Conservation (phyloP, 225 moss, liverwort and hornwort genomes). For the Bryoerythrophyllum caledonicum region DNA sequence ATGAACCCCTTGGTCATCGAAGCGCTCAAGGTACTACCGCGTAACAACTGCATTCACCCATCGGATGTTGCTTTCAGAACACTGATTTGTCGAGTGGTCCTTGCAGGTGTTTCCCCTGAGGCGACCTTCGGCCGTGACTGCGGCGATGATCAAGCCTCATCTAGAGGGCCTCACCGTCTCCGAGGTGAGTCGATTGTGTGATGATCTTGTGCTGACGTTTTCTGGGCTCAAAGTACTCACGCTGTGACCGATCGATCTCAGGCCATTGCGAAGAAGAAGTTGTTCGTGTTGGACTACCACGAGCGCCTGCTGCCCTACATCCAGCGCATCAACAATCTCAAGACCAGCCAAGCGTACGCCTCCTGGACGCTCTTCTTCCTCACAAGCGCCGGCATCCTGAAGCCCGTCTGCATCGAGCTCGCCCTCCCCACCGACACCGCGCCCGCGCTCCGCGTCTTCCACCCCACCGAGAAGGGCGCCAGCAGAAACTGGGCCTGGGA, state of each 20-base stretch:
- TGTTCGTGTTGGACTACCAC: conserved; percentile 75
- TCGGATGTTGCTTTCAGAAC: too few relatives aligned
- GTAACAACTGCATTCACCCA: too few relatives aligned
- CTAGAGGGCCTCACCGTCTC: conserved; percentile 59
- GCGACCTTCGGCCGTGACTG: conserved; percentile 60
- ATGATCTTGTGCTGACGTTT: not conserved
- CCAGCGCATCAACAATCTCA: conserved; percentile 43
- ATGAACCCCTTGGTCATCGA: conserved; percentile 58
- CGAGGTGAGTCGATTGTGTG: conserved; percentile 31
- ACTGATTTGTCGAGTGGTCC: conserved; percentile 2
- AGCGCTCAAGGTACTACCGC: conserved; percentile 24
- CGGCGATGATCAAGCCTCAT: conserved; percentile 40
- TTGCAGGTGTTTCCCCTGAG: conserved; percentile 70
- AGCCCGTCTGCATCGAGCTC: conserved; percentile 48
- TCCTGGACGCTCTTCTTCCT: conserved; percentile 58
- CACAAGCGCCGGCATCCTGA: conserved; percentile 42
- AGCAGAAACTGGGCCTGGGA: conserved; percentile 53
- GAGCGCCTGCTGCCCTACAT: conserved; percentile 61
- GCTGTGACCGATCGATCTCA: conserved; percentile 8
- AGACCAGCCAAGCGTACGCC: conserved; percentile 54
- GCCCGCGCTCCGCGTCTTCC: conserved; percentile 41
- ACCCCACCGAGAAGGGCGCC: conserved; percentile 30
- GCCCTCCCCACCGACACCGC: conserved; percentile 31
- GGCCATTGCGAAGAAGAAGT: conserved; percentile 56
- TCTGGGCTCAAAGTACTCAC: not conserved